Base-by-base conservation (phyloP, 805 yeast species). In the Ogataea nonfermentans region DNA sequence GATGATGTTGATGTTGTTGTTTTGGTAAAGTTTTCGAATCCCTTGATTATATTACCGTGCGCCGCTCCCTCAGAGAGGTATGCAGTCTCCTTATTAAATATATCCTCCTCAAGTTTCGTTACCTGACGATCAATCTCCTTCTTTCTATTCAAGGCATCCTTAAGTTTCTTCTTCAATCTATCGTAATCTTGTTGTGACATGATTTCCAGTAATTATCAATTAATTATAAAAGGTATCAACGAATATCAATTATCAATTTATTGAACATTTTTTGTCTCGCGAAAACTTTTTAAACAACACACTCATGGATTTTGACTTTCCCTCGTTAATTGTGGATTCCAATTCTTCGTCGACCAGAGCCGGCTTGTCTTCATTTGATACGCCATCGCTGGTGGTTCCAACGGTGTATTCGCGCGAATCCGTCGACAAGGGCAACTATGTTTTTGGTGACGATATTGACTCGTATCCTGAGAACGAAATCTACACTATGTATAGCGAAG, bases 11-110 rank as follows among this genome's bases (percentile, higher is more conserved):
- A 30, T 1, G 53, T 44, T 3, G 44, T 44, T 24, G 41, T 41
- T 49, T 83, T 84, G 34, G 81, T 71, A 55, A 85, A 84, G 51
- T 78, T 83, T 34, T 90, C 96, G 53, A 89, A 90, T 1, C 98
- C 98, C 47, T 84, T 83, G n/a, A 88, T 84, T 19, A 91, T 82
- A 59, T 87, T 90, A 0, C 96, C 90, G 40, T 76, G 76, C 20
- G 70, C 61, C 20, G 66, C 61, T 42, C 87, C 78, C 37, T 84
- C 89, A 20, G 82, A 76, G 32, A 90, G 75, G 57, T 90, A 90
- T 10, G 77, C 75, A 8, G 83, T 79, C 56, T 90, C 98, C 48
- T 78, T 78, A 33, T 79, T 82, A 63, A 79, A 89, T 5, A 90
- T 81, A 37, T 77, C 76, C 47, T 88, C 96, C 55, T 90, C 96